A percentile compares a stretch with the other conserved stretches of the same genome.
Evolutionary conservation across 2,329 filamentous ascomycete genomes (phyloP).

Genomic region (Ceratocystis papillata): DNA sequence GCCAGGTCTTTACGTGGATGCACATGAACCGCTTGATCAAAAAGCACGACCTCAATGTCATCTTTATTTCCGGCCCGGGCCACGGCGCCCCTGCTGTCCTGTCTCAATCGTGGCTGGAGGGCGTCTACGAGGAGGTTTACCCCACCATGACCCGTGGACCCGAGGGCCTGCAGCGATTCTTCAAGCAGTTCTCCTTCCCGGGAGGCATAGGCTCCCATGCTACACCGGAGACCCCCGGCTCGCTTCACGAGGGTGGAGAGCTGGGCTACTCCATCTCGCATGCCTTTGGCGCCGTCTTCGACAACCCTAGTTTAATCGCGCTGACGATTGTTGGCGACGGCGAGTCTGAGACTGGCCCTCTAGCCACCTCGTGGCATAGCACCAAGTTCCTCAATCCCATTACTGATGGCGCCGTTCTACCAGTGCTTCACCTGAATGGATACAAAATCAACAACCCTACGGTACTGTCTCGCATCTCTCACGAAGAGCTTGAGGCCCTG

Average conservation of each 20-base stretch:
- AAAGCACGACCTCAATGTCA: slow-evolving; percentile 61
- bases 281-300: slow-evolving; percentile 66
- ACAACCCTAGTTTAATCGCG: slow-evolving; percentile 62
- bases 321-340: slow-evolving; percentile 71
- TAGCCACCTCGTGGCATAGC: slow-evolving; percentile 72
- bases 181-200: slow-evolving; percentile 75
- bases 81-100: slow-evolving; percentile 68
- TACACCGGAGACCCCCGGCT: slow-evolving; percentile 67
- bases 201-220: slow-evolving; percentile 69
- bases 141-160: slow-evolving; percentile 59
- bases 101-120: slow-evolving; percentile 66
- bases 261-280: slow-evolving; percentile 73
- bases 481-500: slow-evolving; percentile 58
- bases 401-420: slow-evolving; percentile 64
- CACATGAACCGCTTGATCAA: slow-evolving; percentile 75
- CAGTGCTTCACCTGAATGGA: slow-evolving; percentile 67
- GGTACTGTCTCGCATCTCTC: slow-evolving; percentile 59
- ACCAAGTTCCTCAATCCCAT: slow-evolving; percentile 75
- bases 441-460: slow-evolving; percentile 82
- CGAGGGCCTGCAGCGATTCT: slow-evolving; percentile 62
- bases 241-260: slow-evolving; percentile 68
- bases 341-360: slow-evolving; percentile 68
- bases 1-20: slow-evolving; percentile 70
- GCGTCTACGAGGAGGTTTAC: slow-evolving; percentile 67
- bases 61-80: slow-evolving; percentile 66